Percentiles rank a stretch among this genome's conserved stretches.
Conservation (phyloP, 2,329 filamentous ascomycete genomes). For the Stagonosporopsis vannaccii region DNA sequence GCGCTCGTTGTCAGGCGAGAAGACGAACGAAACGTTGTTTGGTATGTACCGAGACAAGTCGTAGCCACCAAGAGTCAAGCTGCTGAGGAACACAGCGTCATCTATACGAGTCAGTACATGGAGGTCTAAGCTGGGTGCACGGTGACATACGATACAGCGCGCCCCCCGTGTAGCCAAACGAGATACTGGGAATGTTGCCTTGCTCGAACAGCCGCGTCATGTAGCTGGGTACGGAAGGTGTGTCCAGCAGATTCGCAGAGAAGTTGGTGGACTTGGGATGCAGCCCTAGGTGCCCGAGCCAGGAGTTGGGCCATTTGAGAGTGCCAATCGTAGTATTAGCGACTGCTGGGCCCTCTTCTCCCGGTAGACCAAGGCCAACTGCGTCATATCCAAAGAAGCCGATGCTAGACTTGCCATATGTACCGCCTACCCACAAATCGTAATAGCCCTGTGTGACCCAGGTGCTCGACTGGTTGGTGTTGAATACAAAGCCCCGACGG, state of each 20-base stretch:
- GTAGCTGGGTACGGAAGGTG: constrained; percentile 62
- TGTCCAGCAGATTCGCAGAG: constrained; percentile 53
- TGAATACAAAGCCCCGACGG: constrained; percentile 67
- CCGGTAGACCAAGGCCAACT: constrained; percentile 51
- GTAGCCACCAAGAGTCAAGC: constrained; percentile 73
- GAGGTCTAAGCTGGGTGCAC: not conserved
- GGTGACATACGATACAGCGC: constrained; percentile 69
- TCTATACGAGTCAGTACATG: constrained; percentile 31
- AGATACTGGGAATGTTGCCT: constrained; percentile 72
- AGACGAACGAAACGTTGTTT: constrained; percentile 67
- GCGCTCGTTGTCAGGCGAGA: constrained; percentile 63
- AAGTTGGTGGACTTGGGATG: constrained; percentile 61
- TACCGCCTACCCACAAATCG: constrained; percentile 63
- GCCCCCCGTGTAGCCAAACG: constrained; percentile 78
- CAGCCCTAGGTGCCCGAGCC: constrained; percentile 57
- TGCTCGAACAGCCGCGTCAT: constrained; percentile 60
- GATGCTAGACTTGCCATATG: constrained; percentile 66
- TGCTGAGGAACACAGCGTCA: constrained; percentile 47
- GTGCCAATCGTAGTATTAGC: constrained; percentile 53
- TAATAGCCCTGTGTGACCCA: constrained; percentile 68
- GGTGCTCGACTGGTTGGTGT: constrained; percentile 60
- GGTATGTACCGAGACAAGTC: constrained; percentile 68
- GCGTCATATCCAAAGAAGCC: constrained; percentile 68
- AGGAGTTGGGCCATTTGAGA: constrained; percentile 51
- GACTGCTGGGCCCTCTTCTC: constrained; percentile 51